Percentiles rank a stretch among this genome's conserved stretches.
These are phyloP conservation scores for Macroventuria anomochaeta DNA, from an alignment of 2,329 filamentous ascomycete genomes.

Conservation along the genomic window DNA sequence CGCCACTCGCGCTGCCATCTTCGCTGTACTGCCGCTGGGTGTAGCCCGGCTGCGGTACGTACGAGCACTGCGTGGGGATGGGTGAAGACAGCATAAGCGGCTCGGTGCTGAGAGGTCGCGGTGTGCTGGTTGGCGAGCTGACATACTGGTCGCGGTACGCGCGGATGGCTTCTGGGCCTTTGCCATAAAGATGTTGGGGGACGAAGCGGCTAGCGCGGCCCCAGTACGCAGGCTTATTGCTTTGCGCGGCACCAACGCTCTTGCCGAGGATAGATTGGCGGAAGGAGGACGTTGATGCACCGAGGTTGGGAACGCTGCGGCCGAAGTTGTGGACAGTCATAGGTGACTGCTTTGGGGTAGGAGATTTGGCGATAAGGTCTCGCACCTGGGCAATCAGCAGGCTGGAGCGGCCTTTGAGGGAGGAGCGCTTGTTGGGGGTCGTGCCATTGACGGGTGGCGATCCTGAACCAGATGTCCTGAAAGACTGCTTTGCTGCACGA, in stretches of 20 bases:
- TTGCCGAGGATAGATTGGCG: slow-evolving; percentile 22
- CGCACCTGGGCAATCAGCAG: slow-evolving; percentile 29
- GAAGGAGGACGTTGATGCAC: slow-evolving; percentile 20
- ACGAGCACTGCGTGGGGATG: slow-evolving; percentile 30
- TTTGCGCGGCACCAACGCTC: slow-evolving; percentile 13
- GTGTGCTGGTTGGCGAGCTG: slow-evolving; percentile 20
- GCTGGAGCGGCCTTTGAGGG: slow-evolving; percentile 21
- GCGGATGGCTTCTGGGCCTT: slow-evolving; percentile 40
- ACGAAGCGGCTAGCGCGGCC: slow-evolving; percentile 44
- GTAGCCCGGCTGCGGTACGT: slow-evolving; percentile 17
- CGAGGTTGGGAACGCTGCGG: slow-evolving; percentile 36
- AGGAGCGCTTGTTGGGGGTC: slow-evolving; percentile 17
- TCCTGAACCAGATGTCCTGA: slow-evolving; percentile 18
- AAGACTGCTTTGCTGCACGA: slow-evolving; percentile 28
- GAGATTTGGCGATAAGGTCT: slow-evolving; percentile 16
- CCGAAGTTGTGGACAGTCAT: slow-evolving; percentile 32
- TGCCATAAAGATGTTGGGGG: slow-evolving; percentile 44
- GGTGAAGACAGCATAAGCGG: slow-evolving; percentile 35
- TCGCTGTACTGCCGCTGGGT: slow-evolving; percentile 20
- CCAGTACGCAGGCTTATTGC: slow-evolving; percentile 40
- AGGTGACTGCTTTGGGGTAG: slow-evolving; percentile 12
- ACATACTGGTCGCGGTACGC: slow-evolving; percentile 33
- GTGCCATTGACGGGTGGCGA: slow-evolving; percentile 16
- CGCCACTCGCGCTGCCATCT: slow-evolving; percentile 14
- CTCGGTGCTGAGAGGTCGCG: slow-evolving; percentile 24